A percentile compares a stretch with the other conserved stretches of the same genome.
phyloP scores from a whole-genome alignment of 257 asterid species.

The Nicotiana benthamiana region DNA sequence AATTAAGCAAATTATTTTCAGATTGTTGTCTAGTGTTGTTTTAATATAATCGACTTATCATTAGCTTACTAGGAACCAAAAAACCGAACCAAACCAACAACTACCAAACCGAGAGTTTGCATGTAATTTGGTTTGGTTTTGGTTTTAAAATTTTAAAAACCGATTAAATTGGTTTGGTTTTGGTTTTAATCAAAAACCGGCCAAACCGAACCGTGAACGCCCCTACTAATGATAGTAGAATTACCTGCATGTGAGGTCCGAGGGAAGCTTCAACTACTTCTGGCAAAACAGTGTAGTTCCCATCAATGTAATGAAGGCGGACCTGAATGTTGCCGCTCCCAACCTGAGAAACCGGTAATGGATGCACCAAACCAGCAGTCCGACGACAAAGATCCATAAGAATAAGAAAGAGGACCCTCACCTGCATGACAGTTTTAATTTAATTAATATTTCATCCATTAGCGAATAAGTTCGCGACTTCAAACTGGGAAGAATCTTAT shows the following conservation, averaged over 20 bases:
- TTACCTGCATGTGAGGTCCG: conserved; percentile 99
- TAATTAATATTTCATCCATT: not conserved
- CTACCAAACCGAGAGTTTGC: too few relatives aligned
- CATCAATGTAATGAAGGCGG: conserved; percentile 94
- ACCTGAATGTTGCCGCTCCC: conserved; percentile 87
- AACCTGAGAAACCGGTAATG: conserved; percentile 92
- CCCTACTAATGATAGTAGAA: not conserved
- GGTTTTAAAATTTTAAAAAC: too few relatives aligned
- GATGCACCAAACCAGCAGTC: conserved; percentile 74
- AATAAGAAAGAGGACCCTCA: conserved; percentile 88
- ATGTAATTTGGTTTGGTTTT: too few relatives aligned
- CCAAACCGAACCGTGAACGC: too few relatives aligned
- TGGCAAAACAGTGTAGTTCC: conserved; percentile 88
- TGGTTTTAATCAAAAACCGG: too few relatives aligned
- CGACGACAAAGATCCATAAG: conserved; percentile 98
- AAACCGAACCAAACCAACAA: too few relatives aligned
- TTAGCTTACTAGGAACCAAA: too few relatives aligned
- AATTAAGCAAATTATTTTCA: too few relatives aligned
- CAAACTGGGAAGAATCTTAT: not conserved
- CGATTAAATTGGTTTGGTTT: too few relatives aligned
- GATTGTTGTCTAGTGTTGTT: too few relatives aligned
- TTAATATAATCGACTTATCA: too few relatives aligned
- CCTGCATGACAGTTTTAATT: conserved; percentile 44
- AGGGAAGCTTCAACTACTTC: conserved; percentile 99
- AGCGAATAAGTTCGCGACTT: not conserved